Base-by-base conservation (phyloP, 2,329 filamentous ascomycete genomes). In the Exophiala spinifera region DNA sequence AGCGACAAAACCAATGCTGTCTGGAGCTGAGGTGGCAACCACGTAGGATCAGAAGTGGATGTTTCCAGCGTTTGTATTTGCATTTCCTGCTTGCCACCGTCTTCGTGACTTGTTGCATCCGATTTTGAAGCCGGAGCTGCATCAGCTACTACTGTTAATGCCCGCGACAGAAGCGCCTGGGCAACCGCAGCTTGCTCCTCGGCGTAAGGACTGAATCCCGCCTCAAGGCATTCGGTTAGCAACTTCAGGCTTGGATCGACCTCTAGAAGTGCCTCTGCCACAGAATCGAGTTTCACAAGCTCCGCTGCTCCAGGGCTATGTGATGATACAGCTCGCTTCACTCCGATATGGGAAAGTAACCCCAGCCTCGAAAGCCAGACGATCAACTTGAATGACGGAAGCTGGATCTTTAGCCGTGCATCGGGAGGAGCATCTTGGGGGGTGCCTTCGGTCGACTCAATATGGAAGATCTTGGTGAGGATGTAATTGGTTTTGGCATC, bases 281-380 rank as follows among this genome's bases (percentile, higher is more conserved):
- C 51, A 14, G 51, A 49, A 19, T 49, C 17, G 15, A 31, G 15
- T 14, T n/a, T 21, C 15, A 53, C 7, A 3, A 20, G 33, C 11
- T 51, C 33, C 64, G 64, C n/a, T 67, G 67, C 47, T 66, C 39
- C 48, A 28, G 49, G 69, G 52, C 61, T 63, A 21, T 67, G 59
- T 8, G 65, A 69, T 25, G 70, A 67, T 28, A 74, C 62, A 13
- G 72, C 72, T 47, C 67, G 67, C 40, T 74, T 68, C 25, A 76
- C 65, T n/a, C 71, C 72, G 46, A 67, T 67, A 6, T 64, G 51
- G 14, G 66, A 72, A 3, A 77, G 53, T 23, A 73, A 66, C 15
- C 73, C 71, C 6, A 68, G 53, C 11, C 66, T 60, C 43, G 73
- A 67, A 11, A 77, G 67, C 73, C 74, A 76, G 28, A 69, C 57